Evolutionary conservation across 495 filamentous ascomycete genomes (phyloP), one percentile per base, ranked within the genome.

Genomic region (Cercophora scortea): DNA sequence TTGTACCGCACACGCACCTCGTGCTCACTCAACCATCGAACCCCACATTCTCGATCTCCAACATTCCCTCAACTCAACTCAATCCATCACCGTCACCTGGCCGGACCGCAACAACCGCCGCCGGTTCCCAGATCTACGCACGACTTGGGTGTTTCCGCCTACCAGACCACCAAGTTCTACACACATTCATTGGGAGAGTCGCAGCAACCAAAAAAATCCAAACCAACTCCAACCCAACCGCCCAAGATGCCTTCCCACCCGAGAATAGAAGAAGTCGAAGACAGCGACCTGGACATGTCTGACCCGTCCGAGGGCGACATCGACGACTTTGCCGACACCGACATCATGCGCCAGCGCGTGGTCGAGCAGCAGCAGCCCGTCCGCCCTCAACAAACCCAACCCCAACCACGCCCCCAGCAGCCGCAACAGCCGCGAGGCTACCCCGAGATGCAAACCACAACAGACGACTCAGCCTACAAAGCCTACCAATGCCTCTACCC

Each of bases 401-500:
- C n/a, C n/a, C 33, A 34, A 60, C 44, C 51, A 35, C 52, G 51
- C 25, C 25, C 25, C 25, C 61, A 19, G 44, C 58, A 34, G 19
- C 58, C 35, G 41, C 46, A 49, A 42, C 59, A 44, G 19, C 64
- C 54, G 18, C 44, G 54, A 8, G 55, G 55, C 25, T 60, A 61
- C 57, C 66, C 62, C 45, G 61, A 60, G 39, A 71, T 69, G 55
- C 61, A 56, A 6, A 72, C 65, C 57, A 68, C 68, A 34, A 66
- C 61, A 52, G 74, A 83, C 60, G 71, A 78, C 47, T 65, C 76
- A 42, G 73, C 82, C 57, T 91, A 85, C 71, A 86, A 85, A 58
- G 65, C 81, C 64, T 94, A 77, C 72, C 87, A 92, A 69, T 94
- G 88, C 70, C 78, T 98, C 18, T 98, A 97, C 74, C 92, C 93